These are phyloP conservation scores for Boletus bicolor DNA, from an alignment of 768 basidiomycete genomes.

Conservation along the genomic window DNA sequence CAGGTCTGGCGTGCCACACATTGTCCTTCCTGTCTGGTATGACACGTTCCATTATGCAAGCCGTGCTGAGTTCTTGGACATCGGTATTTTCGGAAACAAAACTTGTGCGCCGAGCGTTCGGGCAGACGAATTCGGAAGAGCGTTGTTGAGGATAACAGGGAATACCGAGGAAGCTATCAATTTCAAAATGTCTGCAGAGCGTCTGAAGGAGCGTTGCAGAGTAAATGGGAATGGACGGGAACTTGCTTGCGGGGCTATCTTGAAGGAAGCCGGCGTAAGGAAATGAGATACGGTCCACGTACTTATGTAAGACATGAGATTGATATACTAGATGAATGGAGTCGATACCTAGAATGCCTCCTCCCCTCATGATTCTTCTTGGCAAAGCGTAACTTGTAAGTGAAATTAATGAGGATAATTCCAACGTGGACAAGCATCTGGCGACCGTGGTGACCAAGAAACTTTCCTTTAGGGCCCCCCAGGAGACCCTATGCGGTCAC, in stretches of 20 bases:
- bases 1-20: slow-evolving; percentile 11
- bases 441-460: too few species aligned
- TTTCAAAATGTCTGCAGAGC: slow-evolving; percentile 1
- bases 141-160: neutral
- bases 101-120: neutral
- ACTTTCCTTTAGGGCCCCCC: neutral
- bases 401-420: too few species aligned
- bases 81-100: slow-evolving; percentile 8
- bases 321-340: too few species aligned
- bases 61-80: slow-evolving; percentile 2
- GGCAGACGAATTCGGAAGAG: neutral
- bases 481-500: neutral
- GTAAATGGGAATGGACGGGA: slow-evolving; percentile 7
- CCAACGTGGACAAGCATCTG: too few species aligned
- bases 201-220: neutral
- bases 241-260: neutral
- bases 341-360: too few species aligned
- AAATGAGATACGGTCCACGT: neutral
- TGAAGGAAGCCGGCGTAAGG: neutral
- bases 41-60: slow-evolving; percentile 8
- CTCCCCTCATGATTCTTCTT: too few species aligned
- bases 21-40: slow-evolving; percentile 13
- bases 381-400: too few species aligned
- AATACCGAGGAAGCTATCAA: neutral
- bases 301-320: too few species aligned